phyloP scores from a whole-genome alignment of 805 yeast species.

The Ogataea methanolica region DNA sequence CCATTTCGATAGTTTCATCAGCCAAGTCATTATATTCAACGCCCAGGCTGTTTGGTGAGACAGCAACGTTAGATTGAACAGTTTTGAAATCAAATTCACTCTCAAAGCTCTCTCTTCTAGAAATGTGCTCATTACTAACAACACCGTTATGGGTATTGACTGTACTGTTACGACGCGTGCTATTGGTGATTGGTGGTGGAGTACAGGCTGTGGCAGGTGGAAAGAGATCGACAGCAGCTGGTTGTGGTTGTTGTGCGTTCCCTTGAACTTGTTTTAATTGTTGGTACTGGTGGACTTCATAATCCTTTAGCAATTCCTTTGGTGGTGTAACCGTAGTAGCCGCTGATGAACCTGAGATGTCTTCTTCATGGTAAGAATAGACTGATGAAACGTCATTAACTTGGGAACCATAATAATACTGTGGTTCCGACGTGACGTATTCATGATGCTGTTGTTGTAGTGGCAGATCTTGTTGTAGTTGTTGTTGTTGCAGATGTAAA shows the following conservation, averaged over 20 bases:
- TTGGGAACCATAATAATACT: slow-evolving; percentile 2
- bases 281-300: background rate
- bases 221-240: slow-evolving; percentile 14
- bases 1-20: slow-evolving; percentile 2
- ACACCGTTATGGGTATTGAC: background rate
- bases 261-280: background rate
- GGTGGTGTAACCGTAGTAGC: background rate
- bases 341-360: slow-evolving; percentile 1
- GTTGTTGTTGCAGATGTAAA: background rate
- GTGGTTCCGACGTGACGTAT: slow-evolving; percentile 3
- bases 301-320: background rate
- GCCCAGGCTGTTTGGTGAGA: background rate
- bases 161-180: background rate
- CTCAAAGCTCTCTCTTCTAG: slow-evolving; percentile 20
- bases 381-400: slow-evolving; percentile 10
- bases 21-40: slow-evolving; percentile 1
- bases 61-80: slow-evolving; percentile 1
- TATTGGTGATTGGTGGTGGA: slow-evolving; percentile 18
- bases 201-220: slow-evolving; percentile 30
- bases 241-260: background rate
- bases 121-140: slow-evolving; percentile 6
- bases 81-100: slow-evolving; percentile 18
- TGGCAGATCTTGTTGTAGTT: background rate
- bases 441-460: slow-evolving; percentile 1
- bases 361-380: slow-evolving; percentile 13